These are phyloP conservation scores for Solanum hybrid DNA, from an alignment of 305 asterid genomes.

Conservation along the genomic window DNA sequence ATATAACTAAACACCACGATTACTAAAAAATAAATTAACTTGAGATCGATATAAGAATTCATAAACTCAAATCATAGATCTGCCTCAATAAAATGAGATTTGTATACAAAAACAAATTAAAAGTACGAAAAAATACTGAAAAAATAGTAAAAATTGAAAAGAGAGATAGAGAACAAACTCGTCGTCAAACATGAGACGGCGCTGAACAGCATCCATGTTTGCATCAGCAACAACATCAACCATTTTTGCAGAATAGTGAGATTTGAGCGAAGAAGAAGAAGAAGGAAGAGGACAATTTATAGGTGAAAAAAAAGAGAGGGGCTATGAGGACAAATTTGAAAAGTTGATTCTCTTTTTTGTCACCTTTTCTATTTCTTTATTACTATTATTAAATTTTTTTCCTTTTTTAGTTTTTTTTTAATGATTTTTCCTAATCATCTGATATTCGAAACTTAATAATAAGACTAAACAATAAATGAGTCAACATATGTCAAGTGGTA, in stretches of 20 bases:
- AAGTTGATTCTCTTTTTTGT: background rate
- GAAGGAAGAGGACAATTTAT: background rate
- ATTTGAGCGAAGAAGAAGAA: background rate
- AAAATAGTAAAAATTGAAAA: background rate
- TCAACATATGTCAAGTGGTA: background rate
- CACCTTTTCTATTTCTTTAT: background rate
- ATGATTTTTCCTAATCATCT: background rate
- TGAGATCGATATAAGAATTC: background rate
- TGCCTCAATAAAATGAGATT: background rate
- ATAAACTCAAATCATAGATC: background rate
- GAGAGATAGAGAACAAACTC: conserved; percentile 41
- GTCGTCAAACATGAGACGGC: conserved; percentile 97
- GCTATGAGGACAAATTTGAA: background rate
- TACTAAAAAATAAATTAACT: background rate
- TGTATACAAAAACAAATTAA: background rate
- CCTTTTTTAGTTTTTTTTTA: background rate
- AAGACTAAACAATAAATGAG: background rate
- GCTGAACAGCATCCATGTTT: conserved; percentile 91
- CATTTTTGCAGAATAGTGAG: conserved; percentile 11
- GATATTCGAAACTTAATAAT: background rate
- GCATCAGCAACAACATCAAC: conserved; percentile 50
- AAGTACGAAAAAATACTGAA: background rate
- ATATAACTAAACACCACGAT: background rate
- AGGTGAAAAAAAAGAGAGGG: background rate
- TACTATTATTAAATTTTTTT: background rate